Base-by-base conservation (phyloP, 140 eudicot genomes). In the Anethum foeniculum region DNA sequence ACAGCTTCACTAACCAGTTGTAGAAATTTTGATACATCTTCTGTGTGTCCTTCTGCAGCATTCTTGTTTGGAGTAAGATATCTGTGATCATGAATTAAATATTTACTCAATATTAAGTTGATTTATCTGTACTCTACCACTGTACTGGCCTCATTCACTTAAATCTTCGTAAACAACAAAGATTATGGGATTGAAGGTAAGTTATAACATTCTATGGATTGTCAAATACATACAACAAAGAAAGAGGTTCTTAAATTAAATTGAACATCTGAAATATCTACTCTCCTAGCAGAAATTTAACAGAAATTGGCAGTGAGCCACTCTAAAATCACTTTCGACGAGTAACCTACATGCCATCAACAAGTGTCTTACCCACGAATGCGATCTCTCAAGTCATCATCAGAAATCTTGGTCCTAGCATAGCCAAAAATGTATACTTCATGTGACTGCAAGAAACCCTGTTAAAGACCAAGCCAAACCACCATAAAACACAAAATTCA, bases 361-460 rank as follows among this genome's bases (percentile, higher is more conserved):
- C 21, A 38, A 81, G 27, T 60, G 83, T 80, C 96, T 86, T 84
- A 95, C 99, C 97, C 97, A 41, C 90, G 93, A 80, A 95, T 85
- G 23, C 99, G 97, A 79, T 83, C 83, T 85, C 97, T 89, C 86
- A 96, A 78, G 51, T 96, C 93, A 23, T 90, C 81, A 68, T 91
- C 94, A 0, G 97, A 52, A 80, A 96, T 93, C 80, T 90, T 86
- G 81, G 96, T 89, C 81, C 99, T 87, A 38, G 99, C 98, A 83
- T 96, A 96, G 21, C 99, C 99, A 79, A 93, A 93, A 8, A 93
- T 93, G 85, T 88, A 95, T 79, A 96, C 99, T 83, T 96, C 98
- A 34, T 89, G 84, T 5, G 93, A 82, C 28, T 86, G 87, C 86
- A 93, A 87, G 81, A 96, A 96, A 34, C 97, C 91, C 91, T 90